Evolutionary conservation across 441 rosid species (phyloP), one percentile per base, ranked within the genome.

Genomic region (Gossypium davidsonii): DNA sequence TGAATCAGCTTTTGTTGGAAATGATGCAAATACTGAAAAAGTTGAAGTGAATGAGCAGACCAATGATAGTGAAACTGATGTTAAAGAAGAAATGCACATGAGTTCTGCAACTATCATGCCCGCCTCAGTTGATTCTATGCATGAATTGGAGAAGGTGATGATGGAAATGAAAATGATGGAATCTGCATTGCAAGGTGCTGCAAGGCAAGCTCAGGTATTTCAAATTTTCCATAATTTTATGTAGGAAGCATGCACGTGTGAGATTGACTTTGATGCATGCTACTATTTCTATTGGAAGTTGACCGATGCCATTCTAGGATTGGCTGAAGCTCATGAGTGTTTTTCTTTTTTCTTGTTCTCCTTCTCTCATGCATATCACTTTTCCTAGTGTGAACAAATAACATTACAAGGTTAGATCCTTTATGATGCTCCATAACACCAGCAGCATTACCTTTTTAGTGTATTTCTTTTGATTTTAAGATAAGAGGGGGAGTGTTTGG

Each of bases 181-280:
- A 85, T 80, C 87, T 61, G 99, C 99, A 55, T 79, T 96, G 81
- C 97, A 87, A 79, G 97, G 98, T 83, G 99, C 99, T 85, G 98
- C 98, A 72, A 93, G 97, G 85, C 99, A 93, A 91, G 90, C 99
- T 71, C 98, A 96, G 99, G 99, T 96, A 89, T 79, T 72, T 78
- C 14, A 75, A 64, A 20, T 31, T 52, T 23, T 28, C 37, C 1
- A 20, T 75, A 34, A 39, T 68, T 72, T 74, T 65, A 44, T 39
- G 17, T 64, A 11, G 64, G 65, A 49, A 52, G 6, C 25, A 67
- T 52, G 42, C 67, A 26, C 31, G 15, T 74, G 52, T 21, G 52
- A 31, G 42, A 42, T 53, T 48, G 72, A 64, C 56, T n/a, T 59
- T 34, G 26, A 51, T 44, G 57, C 57, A 31, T 25, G 17, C 39